Percentiles rank a stretch among this genome's conserved stretches.
These are phyloP conservation scores for Calonectria naviculata DNA, from an alignment of 2,329 filamentous ascomycete species.

Conservation along the genomic window DNA sequence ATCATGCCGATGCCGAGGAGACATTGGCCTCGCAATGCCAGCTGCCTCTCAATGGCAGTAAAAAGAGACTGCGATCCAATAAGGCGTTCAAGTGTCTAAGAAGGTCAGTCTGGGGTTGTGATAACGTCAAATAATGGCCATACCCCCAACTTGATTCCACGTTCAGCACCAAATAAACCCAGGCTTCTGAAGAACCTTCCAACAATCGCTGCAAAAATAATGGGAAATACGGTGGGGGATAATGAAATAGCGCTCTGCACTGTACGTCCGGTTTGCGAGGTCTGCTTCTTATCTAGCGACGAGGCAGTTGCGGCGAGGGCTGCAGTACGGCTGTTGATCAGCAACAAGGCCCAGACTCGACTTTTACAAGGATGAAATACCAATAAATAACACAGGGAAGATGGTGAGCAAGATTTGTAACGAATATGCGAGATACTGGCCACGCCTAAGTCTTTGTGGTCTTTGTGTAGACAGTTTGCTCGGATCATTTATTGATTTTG, in stretches of 20 bases:
- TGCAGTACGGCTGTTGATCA: background rate
- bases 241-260: background rate
- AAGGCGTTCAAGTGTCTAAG: background rate
- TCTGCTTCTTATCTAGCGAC: background rate
- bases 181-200: conserved; percentile 4
- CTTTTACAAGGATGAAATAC: background rate
- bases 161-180: conserved; percentile 8
- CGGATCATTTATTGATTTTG: background rate
- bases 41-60: background rate
- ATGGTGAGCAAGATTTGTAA: background rate
- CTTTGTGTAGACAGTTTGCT: background rate
- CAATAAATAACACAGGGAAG: background rate
- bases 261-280: background rate
- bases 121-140: background rate
- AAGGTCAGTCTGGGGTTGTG: background rate
- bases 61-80: background rate
- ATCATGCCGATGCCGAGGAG: conserved; percentile 2
- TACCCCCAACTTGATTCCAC: conserved; percentile 13
- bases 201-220: conserved; percentile 10
- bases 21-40: conserved; percentile 7
- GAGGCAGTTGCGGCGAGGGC: background rate
- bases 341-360: background rate
- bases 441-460: background rate
- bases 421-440: background rate
- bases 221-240: conserved; percentile 6